These are phyloP conservation scores for Podospora sp. DNA, from an alignment of 495 filamentous ascomycete species.

Conservation along the genomic window DNA sequence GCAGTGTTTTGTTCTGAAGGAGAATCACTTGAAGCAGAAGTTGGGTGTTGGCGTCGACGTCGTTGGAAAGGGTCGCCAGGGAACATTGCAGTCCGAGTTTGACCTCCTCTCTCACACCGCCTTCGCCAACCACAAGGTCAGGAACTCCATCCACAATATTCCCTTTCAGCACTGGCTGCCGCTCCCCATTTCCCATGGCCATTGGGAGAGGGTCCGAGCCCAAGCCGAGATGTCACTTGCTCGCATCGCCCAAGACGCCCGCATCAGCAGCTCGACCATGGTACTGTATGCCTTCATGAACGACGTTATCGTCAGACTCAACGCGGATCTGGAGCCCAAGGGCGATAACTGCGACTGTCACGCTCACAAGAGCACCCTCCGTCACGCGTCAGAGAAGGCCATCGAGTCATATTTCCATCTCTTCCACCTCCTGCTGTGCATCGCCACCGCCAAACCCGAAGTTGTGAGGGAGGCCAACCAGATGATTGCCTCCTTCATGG, in stretches of 20 bases:
- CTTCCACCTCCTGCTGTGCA: constrained; percentile 54
- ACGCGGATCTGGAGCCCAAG: constrained; percentile 29
- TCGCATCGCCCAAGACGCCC: constrained; percentile 20
- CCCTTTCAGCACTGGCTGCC: constrained; percentile 51
- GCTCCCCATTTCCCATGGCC: constrained; percentile 48
- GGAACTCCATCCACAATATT: constrained; percentile 44
- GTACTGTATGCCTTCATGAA: constrained; percentile 57
- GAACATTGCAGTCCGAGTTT: constrained; percentile 49
- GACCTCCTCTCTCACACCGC: constrained; percentile 50
- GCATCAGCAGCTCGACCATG: constrained; percentile 22
- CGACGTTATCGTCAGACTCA: constrained; percentile 54
- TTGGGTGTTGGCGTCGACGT: constrained; percentile 51
- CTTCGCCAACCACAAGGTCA: constrained; percentile 35
- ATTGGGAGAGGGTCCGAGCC: constrained; percentile 44
- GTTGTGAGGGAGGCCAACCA: constrained; percentile 38
- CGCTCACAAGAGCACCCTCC: constrained; percentile 42
- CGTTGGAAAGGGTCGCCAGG: constrained; percentile 18
- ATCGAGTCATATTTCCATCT: constrained; percentile 58
- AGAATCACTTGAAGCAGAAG: constrained; percentile 39
- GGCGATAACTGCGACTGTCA: background rate
- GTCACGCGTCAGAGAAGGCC: constrained; percentile 54
- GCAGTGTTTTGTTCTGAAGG: constrained; percentile 55
- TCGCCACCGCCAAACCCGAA: constrained; percentile 29
- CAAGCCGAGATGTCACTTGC: constrained; percentile 28
- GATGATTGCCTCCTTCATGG: constrained; percentile 39